Evolutionary conservation across 2,329 filamentous ascomycete species (phyloP), one percentile per base, ranked within the genome.

Genomic region (Ceratocystis diversiconidia): DNA sequence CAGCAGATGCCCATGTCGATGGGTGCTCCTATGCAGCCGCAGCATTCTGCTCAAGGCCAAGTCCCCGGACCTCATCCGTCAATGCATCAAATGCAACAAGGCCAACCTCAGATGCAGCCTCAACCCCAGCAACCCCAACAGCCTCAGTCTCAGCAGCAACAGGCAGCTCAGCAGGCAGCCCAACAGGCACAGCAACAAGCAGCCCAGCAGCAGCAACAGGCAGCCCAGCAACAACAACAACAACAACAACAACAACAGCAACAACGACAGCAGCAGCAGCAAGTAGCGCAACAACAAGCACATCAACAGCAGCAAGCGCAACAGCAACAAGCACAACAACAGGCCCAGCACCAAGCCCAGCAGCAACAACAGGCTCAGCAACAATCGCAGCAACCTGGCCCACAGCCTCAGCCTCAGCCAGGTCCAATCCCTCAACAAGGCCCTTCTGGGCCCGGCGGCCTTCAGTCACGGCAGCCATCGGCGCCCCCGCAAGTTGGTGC

Each of bases 241-340:
- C 69, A 76, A 8, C 74, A 75, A 22, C 69, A 76, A 8, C 76
- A 77, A 41, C 72, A 72, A 5, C 77, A 77, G 44, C 70, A 72
- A 44, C 74, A 71, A 10, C 73, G 74, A 28, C 70, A 72, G 36
- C 72, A 72, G 46, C 72, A 73, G 62, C 68, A 66, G 5, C 71
- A 70, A 32, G 66, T 70, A 28, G 28, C 46, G 2, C 73, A 72
- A 64, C 74, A 74, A 22, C 73, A 73, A 52, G 72, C 73, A 36
- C 75, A 75, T 48, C 72, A 72, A 52, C 74, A 76, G 68, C 69
- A 69, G 57, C 73, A 71, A 50, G 71, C 69, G 12, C 76, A 76
- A 44, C 71, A 74, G 25, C 76, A 76, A 12, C 71, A 72, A 2
- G 73, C 74, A 70, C 70, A 76, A 72, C 72, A 74, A 36, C 71